Percentiles rank a stretch among this genome's conserved stretches.
phyloP scores from a whole-genome alignment of 352 stramenopile genomes.

The Sclerospora graminicola region DNA sequence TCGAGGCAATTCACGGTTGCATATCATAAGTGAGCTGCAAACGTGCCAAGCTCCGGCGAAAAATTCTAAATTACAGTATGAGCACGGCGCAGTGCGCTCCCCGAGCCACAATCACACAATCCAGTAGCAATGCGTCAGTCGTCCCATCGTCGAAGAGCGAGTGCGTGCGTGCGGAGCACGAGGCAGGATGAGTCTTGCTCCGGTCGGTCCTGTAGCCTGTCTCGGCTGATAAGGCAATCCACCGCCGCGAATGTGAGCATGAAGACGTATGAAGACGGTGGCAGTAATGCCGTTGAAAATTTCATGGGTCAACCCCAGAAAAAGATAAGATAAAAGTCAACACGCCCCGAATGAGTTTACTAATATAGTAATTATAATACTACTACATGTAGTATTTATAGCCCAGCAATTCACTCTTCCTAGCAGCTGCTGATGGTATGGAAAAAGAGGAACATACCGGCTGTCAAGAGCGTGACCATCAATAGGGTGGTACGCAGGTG shows the following conservation, averaged over 20 bases:
- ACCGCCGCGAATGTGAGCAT: constrained; percentile 1
- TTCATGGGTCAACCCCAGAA: not conserved
- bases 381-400: too few species aligned
- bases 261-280: not conserved
- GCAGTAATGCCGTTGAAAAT: not conserved
- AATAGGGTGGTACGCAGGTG: not conserved
- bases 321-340: not conserved
- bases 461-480: constrained; percentile 2
- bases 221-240: too few species aligned
- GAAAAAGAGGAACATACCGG: constrained; percentile 1
- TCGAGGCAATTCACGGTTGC: not conserved
- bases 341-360: constrained; percentile 1
- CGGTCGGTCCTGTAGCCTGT: not conserved
- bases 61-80: constrained; percentile 4
- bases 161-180: constrained; percentile 16
- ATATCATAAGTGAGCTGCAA: not conserved
- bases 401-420: too few species aligned
- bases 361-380: too few species aligned
- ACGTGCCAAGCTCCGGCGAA: constrained; percentile 1
- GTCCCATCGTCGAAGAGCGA: constrained; percentile 26
- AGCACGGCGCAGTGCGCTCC: constrained; percentile 4
- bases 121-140: constrained; percentile 16
- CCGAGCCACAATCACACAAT: constrained; percentile 29
- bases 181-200: constrained; percentile 10
- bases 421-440: constrained; percentile 15